phyloP scores from a whole-genome alignment of 345 rosid genomes.

The Acer yangbiense region DNA sequence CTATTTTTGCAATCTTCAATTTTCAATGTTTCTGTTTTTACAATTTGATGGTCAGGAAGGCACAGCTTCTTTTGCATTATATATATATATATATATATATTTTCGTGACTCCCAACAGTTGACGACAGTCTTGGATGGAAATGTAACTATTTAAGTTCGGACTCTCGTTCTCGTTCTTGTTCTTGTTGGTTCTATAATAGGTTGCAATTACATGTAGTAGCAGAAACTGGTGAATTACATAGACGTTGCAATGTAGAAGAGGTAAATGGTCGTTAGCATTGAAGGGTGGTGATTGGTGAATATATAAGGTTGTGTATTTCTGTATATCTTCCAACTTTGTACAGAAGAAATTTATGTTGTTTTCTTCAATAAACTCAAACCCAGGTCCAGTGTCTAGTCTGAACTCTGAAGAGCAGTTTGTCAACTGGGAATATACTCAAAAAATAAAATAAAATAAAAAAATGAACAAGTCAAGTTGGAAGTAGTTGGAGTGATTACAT shows the following conservation, averaged over 20 bases:
- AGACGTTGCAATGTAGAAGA: neutral
- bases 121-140: neutral
- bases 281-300: neutral
- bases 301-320: neutral
- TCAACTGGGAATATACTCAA: neutral
- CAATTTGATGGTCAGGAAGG: neutral
- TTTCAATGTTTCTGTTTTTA: neutral
- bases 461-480: neutral
- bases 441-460: neutral
- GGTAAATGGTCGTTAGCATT: neutral
- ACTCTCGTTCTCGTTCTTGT: neutral
- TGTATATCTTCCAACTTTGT: neutral
- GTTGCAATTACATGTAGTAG: neutral
- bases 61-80: neutral
- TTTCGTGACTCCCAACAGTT: neutral
- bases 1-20: neutral
- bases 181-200: neutral
- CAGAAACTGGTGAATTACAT: neutral
- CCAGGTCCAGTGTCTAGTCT: neutral
- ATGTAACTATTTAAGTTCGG: neutral
- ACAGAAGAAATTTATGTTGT: neutral
- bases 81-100: too few relatives aligned
- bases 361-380: neutral
- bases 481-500: neutral
- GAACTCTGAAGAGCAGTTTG: neutral